These are phyloP conservation scores for Micractinium conductrix DNA, from an alignment of 139 green algal genomes.

Conservation along the genomic window DNA sequence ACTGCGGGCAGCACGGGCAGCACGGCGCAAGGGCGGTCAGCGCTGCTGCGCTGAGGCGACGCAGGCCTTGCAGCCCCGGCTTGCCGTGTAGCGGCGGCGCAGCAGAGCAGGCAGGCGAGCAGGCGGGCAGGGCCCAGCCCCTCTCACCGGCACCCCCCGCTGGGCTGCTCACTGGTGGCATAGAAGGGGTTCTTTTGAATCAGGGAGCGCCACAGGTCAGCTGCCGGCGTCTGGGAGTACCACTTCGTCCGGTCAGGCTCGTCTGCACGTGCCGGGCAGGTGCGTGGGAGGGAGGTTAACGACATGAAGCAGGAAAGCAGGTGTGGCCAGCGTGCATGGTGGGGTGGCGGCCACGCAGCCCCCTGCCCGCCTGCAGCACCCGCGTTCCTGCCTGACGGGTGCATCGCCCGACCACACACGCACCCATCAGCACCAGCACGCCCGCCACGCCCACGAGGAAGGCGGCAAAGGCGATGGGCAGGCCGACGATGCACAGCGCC, in stretches of 20 bases:
- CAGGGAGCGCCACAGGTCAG: neutral
- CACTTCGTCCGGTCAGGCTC: constrained; percentile 7
- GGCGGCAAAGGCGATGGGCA: constrained; percentile 1
- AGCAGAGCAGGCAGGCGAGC: neutral
- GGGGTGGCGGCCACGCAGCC: neutral
- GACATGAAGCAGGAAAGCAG: neutral
- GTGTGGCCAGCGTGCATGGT: neutral
- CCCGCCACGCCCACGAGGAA: constrained; percentile 7
- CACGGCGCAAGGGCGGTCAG: neutral
- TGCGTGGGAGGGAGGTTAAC: neutral
- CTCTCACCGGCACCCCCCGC: neutral
- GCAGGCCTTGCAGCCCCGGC: neutral
- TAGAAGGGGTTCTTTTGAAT: constrained; percentile 35
- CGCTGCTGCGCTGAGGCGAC: neutral
- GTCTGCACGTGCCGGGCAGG: neutral
- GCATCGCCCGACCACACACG: neutral
- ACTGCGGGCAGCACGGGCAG: constrained; percentile 1
- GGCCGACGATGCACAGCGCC: neutral
- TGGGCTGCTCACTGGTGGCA: constrained; percentile 17
- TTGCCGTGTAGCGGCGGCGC: neutral
- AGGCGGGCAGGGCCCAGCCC: too few relatives aligned
- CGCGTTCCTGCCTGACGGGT: too few relatives aligned
- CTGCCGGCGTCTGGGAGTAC: constrained; percentile 24
- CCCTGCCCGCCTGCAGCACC: neutral
- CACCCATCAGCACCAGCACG: constrained; percentile 25